A percentile compares a stretch with the other conserved stretches of the same genome.
phyloP scores from a whole-genome alignment of 2,329 filamentous ascomycete genomes.

The Botryotinia convoluta region DNA sequence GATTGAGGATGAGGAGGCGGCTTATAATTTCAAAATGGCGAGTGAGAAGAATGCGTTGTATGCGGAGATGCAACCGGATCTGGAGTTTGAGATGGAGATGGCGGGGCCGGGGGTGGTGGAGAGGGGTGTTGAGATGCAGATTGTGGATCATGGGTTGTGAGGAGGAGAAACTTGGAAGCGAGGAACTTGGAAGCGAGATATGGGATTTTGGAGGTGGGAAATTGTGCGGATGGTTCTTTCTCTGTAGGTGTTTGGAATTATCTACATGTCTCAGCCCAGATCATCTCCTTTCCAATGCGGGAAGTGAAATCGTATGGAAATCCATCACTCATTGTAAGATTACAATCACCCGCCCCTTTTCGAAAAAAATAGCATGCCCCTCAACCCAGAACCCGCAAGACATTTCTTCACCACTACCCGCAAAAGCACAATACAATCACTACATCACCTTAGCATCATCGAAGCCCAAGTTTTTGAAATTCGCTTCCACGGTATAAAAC shows the following conservation, averaged over 20 bases:
- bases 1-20: conserved; percentile 55
- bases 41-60: conserved; percentile 48
- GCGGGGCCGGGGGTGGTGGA: conserved; percentile 39
- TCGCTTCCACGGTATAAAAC: too few relatives aligned
- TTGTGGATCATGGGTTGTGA: conserved; percentile 33
- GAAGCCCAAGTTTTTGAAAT: too few relatives aligned
- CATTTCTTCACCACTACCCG: background rate
- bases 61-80: conserved; percentile 47
- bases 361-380: background rate
- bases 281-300: background rate
- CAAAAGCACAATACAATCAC: background rate
- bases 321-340: background rate
- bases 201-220: background rate
- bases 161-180: background rate
- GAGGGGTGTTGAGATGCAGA: conserved; percentile 34
- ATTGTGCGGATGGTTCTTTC: background rate
- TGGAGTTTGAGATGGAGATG: conserved; percentile 48
- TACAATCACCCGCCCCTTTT: background rate
- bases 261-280: too few relatives aligned
- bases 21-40: conserved; percentile 51
- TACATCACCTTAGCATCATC: too few relatives aligned
- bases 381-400: background rate
- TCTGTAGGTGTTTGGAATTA: background rate
- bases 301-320: background rate
- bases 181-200: background rate